Evolutionary conservation across 768 basidiomycete genomes (phyloP).

Genomic region (Hypsizygus marmoreus): DNA sequence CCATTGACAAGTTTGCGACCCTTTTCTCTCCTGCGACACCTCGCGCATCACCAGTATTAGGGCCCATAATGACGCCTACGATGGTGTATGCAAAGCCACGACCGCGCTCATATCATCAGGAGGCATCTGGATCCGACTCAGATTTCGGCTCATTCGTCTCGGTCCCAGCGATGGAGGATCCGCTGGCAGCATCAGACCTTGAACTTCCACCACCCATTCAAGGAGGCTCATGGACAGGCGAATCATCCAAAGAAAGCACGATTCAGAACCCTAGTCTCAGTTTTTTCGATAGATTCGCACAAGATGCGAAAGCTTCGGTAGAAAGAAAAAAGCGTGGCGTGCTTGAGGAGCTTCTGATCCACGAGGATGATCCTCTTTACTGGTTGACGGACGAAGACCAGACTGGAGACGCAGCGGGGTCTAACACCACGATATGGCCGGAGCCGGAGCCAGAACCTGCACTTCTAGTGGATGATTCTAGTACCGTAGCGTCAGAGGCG

Average conservation of each 20-base stretch:
- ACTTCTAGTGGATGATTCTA: slow-evolving; percentile 6
- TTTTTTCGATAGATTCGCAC: slow-evolving; percentile 65
- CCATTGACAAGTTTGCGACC: slow-evolving; percentile 38
- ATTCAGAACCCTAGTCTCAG: slow-evolving; percentile 40
- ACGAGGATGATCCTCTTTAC: slow-evolving; percentile 73
- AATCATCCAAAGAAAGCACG: too few species aligned
- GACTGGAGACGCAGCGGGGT: neutral
- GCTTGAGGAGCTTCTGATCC: slow-evolving; percentile 63
- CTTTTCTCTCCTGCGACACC: slow-evolving; percentile 39
- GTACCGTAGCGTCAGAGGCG: slow-evolving; percentile 9
- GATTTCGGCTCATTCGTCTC: slow-evolving; percentile 63
- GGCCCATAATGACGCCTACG: neutral
- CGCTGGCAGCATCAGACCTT: slow-evolving; percentile 28
- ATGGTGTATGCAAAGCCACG: neutral
- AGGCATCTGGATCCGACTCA: slow-evolving; percentile 29
- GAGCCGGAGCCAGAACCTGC: slow-evolving; percentile 1
- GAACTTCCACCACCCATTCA: neutral
- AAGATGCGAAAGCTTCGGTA: slow-evolving; percentile 55
- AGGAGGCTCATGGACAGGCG: too few species aligned
- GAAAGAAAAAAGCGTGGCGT: slow-evolving; percentile 54
- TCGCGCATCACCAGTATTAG: slow-evolving; percentile 25
- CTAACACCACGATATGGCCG: neutral
- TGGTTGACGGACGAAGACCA: slow-evolving; percentile 49
- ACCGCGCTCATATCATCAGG: slow-evolving; percentile 4
- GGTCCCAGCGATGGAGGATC: slow-evolving; percentile 51